These are phyloP conservation scores for Raphanus hybrid DNA, from an alignment of 441 rosid species.

Conservation along the genomic window DNA sequence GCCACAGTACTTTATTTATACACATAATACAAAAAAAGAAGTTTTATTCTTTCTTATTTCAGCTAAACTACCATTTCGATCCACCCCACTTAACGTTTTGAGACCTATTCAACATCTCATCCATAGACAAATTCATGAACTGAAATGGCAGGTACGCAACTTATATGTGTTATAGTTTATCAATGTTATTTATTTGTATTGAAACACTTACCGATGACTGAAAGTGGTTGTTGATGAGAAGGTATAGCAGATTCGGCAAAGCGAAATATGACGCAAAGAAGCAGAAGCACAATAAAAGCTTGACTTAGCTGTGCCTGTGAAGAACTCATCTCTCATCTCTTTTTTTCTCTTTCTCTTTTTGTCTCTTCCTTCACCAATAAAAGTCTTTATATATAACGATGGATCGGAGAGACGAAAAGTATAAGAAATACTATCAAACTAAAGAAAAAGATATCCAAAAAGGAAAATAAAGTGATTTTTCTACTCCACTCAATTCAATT, in stretches of 20 bases:
- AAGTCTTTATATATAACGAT: background rate
- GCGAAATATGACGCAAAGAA: conserved; percentile 11
- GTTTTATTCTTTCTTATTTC: too few relatives aligned
- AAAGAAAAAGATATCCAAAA: background rate
- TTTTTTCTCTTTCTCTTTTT: background rate
- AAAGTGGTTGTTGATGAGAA: background rate
- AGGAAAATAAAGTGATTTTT: background rate
- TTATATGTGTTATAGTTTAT: background rate
- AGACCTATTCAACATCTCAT: background rate
- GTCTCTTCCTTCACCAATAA: background rate
- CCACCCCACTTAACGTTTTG: too few relatives aligned
- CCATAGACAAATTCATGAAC: background rate
- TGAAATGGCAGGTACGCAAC: too few relatives aligned
- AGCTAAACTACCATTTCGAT: too few relatives aligned
- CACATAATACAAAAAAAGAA: too few relatives aligned
- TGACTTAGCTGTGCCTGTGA: conserved; percentile 2
- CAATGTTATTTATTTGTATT: background rate
- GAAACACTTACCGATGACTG: conserved; percentile 9
- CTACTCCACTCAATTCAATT: background rate
- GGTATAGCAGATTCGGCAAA: background rate
- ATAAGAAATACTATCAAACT: background rate
- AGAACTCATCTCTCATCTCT: conserved; percentile 13
- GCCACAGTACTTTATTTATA: too few relatives aligned
- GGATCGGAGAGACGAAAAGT: background rate
- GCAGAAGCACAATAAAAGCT: background rate